Conservation (phyloP, 331 rosid genomes). For the Cydonia oblonga region DNA sequence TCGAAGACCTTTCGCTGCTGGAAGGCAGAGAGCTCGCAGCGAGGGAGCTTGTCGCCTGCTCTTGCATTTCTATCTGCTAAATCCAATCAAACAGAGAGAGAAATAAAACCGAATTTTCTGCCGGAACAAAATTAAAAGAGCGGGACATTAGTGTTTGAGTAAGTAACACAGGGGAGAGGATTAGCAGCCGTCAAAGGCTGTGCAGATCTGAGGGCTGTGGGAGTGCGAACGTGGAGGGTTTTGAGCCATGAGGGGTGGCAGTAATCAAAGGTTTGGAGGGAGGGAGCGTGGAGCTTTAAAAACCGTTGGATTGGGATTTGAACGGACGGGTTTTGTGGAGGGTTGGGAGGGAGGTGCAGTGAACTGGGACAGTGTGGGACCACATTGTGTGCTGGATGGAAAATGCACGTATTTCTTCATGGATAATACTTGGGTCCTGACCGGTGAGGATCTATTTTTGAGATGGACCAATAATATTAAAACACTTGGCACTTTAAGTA, state of each 20-base stretch:
- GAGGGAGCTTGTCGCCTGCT: constrained; percentile 54
- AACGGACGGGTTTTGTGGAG: constrained; percentile 28
- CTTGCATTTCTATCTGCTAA: constrained; percentile 31
- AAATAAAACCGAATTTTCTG: not conserved
- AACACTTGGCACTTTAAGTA: too few relatives aligned
- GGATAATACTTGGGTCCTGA: too few relatives aligned
- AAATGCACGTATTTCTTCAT: constrained; percentile 6
- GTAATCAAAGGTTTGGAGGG: constrained; percentile 48
- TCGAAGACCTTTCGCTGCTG: constrained; percentile 62
- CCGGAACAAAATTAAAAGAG: constrained; percentile 18
- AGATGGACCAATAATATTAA: too few relatives aligned
- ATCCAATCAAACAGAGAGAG: not conserved
- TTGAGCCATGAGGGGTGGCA: constrained; percentile 37
- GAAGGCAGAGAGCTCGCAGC: constrained; percentile 70
- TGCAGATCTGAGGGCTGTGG: constrained; percentile 23
- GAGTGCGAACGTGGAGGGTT: constrained; percentile 44
- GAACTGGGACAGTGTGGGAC: constrained; percentile 18
- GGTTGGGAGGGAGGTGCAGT: not conserved
- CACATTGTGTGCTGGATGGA: constrained; percentile 9
- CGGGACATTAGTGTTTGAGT: constrained; percentile 24
- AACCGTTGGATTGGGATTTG: constrained; percentile 17
- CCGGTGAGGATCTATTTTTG: too few relatives aligned
- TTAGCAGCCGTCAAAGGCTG: constrained; percentile 23
- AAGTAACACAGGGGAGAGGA: not conserved
- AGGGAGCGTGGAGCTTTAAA: constrained; percentile 26